Evolutionary conservation across 768 basidiomycete genomes (phyloP), one percentile per base, ranked within the genome.

Genomic region (Pleurotus platypus): DNA sequence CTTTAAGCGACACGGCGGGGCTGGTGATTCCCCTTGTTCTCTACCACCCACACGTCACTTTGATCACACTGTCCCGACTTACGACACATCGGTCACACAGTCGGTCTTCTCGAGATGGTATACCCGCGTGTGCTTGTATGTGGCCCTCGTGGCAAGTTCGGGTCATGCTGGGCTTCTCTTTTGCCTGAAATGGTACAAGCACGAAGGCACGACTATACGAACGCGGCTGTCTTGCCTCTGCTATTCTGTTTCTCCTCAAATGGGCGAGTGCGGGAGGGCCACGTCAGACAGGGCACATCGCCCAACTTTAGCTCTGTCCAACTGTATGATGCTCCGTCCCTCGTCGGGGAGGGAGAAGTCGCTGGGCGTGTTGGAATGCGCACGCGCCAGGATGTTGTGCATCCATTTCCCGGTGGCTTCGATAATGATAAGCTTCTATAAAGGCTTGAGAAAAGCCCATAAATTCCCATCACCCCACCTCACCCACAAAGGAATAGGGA

Each of bases 61-160:
- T n/a, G 20, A 16, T 22, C 20, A 16, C 16, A 6, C 47, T n/a
- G 47, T 27, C 47, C n/a, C 26, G 20, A 15, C 22, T 27, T 49
- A 49, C 6, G 35, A 51, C 24, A 48, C 24, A 22, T 15, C 16
- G 37, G 58, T 63, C 60, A n/a, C 60, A 42, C 40, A 45, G 11
- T 39, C 58, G 37, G 18, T 35, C 37, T 54, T 54, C 51, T 42
- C 15, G 16, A 40, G 51, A 20, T 15, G 27, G 26, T n/a, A 50
- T 35, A 27, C 49, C 49, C 49, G 49, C 51, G 18, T 54, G 38
- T 54, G n/a, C 51, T 22, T 39, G 37, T 42, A 24, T 54, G 51
- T 24, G n/a, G 42, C 12, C 51, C 51, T 54, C 51, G 27, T 54
- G 51, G 51, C 35, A 15, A 37, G 51, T 13, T 22, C 37, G 15